Evolutionary conservation across 805 yeast genomes (phyloP).

Genomic region (Wickerhamiella musiphila): DNA sequence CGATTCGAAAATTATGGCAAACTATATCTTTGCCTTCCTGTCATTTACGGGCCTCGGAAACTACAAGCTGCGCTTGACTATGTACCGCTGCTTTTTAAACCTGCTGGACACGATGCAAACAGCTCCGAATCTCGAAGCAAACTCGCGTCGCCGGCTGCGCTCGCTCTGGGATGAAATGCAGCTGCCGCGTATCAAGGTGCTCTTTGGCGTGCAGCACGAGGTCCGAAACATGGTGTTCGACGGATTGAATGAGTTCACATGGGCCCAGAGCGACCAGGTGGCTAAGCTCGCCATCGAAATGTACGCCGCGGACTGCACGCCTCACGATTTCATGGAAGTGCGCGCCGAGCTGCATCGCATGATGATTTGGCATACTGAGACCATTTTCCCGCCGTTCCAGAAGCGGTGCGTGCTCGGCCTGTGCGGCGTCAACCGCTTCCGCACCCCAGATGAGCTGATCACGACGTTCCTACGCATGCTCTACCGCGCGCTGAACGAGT

Average conservation of each 20-base stretch:
- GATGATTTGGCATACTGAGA: neutral
- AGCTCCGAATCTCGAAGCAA: constrained; percentile 1
- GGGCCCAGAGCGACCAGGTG: constrained; percentile 3
- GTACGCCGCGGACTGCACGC: constrained; percentile 1
- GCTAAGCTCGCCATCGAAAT: constrained; percentile 2
- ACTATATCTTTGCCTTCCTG: constrained; percentile 3
- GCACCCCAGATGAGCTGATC: constrained; percentile 1
- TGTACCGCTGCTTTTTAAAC: constrained; percentile 5
- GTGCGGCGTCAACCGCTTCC: constrained; percentile 3
- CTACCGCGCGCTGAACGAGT: neutral
- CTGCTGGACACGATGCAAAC: constrained; percentile 6
- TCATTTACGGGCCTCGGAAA: constrained; percentile 6
- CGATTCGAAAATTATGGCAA: neutral
- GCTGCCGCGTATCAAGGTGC: neutral
- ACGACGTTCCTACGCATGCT: neutral
- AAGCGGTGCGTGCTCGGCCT: constrained; percentile 3
- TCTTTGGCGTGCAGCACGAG: constrained; percentile 4
- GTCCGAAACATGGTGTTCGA: constrained; percentile 1
- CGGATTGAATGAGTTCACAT: constrained; percentile 1
- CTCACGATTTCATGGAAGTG: neutral
- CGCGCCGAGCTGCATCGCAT: neutral
- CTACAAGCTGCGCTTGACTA: constrained; percentile 1
- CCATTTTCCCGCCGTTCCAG: constrained; percentile 4
- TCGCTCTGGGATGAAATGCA: constrained; percentile 3
- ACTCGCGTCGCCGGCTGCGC: constrained; percentile 1